Conservation (phyloP, 2,329 filamentous ascomycete genomes). For the Thielaviopsis euricoi region DNA sequence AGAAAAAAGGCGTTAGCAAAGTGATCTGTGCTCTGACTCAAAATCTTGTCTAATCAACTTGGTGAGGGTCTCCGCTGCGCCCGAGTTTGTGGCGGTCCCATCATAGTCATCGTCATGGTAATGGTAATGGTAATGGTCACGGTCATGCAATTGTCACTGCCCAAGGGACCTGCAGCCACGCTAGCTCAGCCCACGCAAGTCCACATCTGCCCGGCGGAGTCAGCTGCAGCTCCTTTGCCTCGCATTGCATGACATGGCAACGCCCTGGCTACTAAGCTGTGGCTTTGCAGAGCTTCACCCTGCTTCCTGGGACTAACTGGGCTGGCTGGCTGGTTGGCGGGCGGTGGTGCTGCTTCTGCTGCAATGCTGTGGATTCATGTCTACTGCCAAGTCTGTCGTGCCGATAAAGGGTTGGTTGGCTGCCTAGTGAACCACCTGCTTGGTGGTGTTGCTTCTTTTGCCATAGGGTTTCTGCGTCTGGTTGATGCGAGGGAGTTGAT, state of each 20-base stretch:
- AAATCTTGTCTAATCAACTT: background rate
- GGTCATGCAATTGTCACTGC: too few species aligned
- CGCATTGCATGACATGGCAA: slow-evolving; percentile 6
- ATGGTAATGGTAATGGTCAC: too few species aligned
- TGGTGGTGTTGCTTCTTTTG: background rate
- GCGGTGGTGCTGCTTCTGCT: background rate
- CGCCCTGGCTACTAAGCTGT: background rate
- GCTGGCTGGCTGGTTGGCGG: too few species aligned
- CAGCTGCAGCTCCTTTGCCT: slow-evolving; percentile 6
- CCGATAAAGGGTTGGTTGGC: background rate
- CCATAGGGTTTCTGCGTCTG: background rate
- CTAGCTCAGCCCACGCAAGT: background rate
- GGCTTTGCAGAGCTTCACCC: too few species aligned
- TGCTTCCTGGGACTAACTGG: too few species aligned
- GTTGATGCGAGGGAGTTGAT: background rate
- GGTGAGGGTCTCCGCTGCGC: background rate
- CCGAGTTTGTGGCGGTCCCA: background rate
- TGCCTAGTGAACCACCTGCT: background rate
- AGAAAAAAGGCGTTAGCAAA: slow-evolving; percentile 3
- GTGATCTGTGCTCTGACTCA: background rate
- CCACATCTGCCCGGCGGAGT: background rate
- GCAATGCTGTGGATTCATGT: background rate
- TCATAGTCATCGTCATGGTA: background rate
- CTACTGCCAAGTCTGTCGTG: background rate
- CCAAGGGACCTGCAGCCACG: background rate